These are phyloP conservation scores for Physcia stellaris DNA, from an alignment of 495 filamentous ascomycete genomes.

Conservation along the genomic window DNA sequence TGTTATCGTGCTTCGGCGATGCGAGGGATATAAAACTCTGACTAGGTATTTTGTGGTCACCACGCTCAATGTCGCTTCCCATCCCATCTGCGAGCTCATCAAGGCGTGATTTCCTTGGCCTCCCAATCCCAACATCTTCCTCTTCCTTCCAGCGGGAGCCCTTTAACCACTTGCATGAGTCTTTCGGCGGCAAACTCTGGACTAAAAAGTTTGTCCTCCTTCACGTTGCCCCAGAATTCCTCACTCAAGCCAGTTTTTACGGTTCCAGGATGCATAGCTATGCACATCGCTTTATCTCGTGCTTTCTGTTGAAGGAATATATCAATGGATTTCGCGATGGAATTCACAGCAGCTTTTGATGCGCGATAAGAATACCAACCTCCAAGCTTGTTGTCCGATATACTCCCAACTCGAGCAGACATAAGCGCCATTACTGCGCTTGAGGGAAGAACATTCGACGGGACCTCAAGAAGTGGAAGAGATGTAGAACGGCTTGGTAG, in stretches of 20 bases:
- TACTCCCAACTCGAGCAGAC: constrained; percentile 64
- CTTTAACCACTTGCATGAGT: constrained; percentile 39
- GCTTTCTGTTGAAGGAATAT: constrained; percentile 41
- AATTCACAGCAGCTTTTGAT: constrained; percentile 59
- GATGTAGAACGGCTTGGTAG: constrained; percentile 39
- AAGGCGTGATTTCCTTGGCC: constrained; percentile 55
- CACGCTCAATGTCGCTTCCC: no score
- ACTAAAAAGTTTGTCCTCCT: constrained; percentile 45
- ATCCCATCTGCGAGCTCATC: constrained; percentile 15
- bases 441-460: constrained; percentile 19
- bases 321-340: constrained; percentile 59
- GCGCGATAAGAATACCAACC: constrained; percentile 70
- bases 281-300: constrained; percentile 44
- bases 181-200: constrained; percentile 45
- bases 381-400: constrained; percentile 52
- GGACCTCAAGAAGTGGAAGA: constrained; percentile 1
- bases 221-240: constrained; percentile 53
- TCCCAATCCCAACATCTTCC: constrained; percentile 70
- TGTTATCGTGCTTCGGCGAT: no score
- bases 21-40: no score
- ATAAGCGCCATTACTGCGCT: constrained; percentile 55
- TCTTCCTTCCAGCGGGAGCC: constrained; percentile 35
- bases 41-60: no score
- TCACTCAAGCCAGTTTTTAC: constrained; percentile 61
- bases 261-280: constrained; percentile 73